Conservation (phyloP, 1,139 yeast species). For the Nadsonia starkeyi-henricii region DNA sequence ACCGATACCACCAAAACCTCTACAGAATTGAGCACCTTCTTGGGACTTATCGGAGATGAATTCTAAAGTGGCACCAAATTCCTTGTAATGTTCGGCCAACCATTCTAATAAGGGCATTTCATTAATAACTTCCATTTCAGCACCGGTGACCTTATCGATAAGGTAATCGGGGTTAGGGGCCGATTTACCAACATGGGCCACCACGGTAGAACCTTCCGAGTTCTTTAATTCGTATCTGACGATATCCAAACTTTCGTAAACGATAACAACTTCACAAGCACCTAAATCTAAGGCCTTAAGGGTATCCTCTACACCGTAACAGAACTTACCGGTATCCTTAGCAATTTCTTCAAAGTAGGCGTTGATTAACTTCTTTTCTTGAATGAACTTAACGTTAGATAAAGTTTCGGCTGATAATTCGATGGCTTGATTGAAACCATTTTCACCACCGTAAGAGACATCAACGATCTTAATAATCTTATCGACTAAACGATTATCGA, state of each 20-base stretch:
- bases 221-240: constrained; percentile 77
- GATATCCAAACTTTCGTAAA: constrained; percentile 79
- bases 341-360: constrained; percentile 92
- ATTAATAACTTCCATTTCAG: constrained; percentile 72
- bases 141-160: constrained; percentile 72
- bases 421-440: constrained; percentile 97
- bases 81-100: constrained; percentile 93
- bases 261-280: constrained; percentile 86
- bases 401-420: constrained; percentile 93
- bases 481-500: constrained; percentile 75
- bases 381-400: constrained; percentile 92
- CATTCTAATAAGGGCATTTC: constrained; percentile 86
- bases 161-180: constrained; percentile 45
- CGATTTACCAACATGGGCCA: constrained; percentile 62
- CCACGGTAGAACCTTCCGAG: constrained; percentile 57
- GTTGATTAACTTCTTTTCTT: constrained; percentile 89
- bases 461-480: constrained; percentile 88
- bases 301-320: constrained; percentile 95
- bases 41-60: constrained; percentile 93
- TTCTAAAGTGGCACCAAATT: constrained; percentile 87
- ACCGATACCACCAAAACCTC: constrained; percentile 98
- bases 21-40: constrained; percentile 96
- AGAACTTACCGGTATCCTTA: constrained; percentile 91
- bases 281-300: constrained; percentile 91
- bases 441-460: constrained; percentile 97